Evolutionary conservation across 2,329 filamentous ascomycete species (phyloP).

Genomic region (Aspergillus novoparasiticus): DNA sequence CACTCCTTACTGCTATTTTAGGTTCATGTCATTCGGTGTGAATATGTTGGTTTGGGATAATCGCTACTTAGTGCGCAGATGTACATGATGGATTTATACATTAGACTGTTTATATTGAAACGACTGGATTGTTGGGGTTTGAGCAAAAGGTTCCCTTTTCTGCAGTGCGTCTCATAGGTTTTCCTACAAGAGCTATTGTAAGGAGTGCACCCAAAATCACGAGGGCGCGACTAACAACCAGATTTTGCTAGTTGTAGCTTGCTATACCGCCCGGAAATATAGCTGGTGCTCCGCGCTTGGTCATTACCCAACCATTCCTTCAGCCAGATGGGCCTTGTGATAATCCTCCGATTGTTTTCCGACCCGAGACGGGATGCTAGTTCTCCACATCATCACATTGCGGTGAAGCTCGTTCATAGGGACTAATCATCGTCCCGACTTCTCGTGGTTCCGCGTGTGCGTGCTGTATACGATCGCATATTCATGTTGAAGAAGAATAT

Average conservation of each 20-base stretch:
- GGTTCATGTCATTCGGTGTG: conserved; percentile 2
- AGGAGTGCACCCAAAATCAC: background rate
- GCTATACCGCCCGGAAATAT: background rate
- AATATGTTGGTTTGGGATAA: conserved; percentile 2
- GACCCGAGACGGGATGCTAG: background rate
- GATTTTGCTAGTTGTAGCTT: background rate
- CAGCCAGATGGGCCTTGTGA: background rate
- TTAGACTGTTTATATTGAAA: background rate
- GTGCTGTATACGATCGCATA: background rate
- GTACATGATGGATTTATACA: background rate
- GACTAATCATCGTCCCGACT: background rate
- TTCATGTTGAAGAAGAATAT: background rate
- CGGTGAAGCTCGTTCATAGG: background rate
- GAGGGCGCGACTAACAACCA: background rate
- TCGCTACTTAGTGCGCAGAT: background rate
- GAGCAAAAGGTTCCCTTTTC: background rate
- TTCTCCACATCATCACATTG: background rate
- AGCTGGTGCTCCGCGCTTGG: background rate
- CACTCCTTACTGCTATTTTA: conserved; percentile 8
- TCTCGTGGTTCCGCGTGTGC: background rate
- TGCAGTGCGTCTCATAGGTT: background rate
- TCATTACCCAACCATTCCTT: background rate
- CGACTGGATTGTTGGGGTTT: background rate
- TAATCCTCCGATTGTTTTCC: background rate
- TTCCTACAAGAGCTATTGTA: background rate